Evolutionary conservation across 2,329 filamentous ascomycete genomes (phyloP).

Genomic region (Sporothrix mexicana): DNA sequence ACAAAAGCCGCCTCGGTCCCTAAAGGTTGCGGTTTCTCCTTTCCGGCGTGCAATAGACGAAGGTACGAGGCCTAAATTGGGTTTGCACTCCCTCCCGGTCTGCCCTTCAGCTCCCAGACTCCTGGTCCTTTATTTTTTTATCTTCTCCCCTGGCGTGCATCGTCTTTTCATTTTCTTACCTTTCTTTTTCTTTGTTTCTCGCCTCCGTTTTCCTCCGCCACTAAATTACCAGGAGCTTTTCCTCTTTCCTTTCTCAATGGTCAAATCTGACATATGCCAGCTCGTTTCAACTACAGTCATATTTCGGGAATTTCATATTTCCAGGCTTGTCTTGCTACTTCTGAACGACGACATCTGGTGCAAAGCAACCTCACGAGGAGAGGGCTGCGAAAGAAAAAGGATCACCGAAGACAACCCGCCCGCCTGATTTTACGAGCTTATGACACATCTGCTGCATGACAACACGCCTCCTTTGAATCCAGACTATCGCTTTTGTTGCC

Average conservation of each 20-base stretch:
- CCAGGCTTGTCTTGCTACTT: background rate
- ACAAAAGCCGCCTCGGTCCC: background rate
- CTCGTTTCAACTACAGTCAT: conserved; percentile 10
- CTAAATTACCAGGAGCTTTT: background rate
- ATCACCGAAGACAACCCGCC: background rate
- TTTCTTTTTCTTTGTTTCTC: background rate
- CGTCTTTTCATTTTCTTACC: background rate
- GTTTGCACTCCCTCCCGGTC: background rate
- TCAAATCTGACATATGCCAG: background rate
- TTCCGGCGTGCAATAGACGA: conserved; percentile 28
- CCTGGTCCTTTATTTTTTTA: background rate
- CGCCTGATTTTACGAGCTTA: conserved; percentile 25
- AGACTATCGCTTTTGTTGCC: background rate
- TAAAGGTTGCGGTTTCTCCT: background rate
- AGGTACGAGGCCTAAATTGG: background rate
- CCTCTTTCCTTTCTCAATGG: background rate
- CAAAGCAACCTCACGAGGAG: background rate
- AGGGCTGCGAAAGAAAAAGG: background rate
- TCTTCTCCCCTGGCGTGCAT: background rate
- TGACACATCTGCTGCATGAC: conserved; percentile 33
- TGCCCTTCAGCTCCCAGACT: background rate
- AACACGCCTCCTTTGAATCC: conserved; percentile 12
- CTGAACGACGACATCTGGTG: background rate
- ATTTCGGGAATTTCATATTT: conserved; percentile 3
- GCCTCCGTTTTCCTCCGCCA: background rate